These are phyloP conservation scores for Vanilla planifolia DNA, from an alignment of 106 monocot species.

Conservation along the genomic window DNA sequence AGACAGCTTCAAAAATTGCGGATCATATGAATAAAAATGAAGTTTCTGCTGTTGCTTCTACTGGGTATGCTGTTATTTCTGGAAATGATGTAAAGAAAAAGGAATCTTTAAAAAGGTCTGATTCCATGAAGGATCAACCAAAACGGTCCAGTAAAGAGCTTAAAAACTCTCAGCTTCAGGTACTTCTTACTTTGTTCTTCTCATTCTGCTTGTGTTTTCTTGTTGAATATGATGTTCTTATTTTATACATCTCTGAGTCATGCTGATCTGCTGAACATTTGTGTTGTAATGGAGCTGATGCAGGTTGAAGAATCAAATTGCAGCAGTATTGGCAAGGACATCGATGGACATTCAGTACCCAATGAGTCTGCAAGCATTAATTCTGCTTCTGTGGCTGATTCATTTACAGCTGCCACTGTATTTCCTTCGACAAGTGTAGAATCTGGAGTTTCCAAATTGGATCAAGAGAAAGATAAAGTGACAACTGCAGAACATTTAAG, in stretches of 20 bases:
- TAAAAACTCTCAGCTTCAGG: constrained; percentile 28
- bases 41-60: constrained; percentile 2
- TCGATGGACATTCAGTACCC: neutral
- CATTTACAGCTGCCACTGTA: constrained; percentile 5
- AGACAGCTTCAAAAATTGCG: constrained; percentile 6
- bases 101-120: constrained; percentile 20
- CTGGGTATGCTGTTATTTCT: constrained; percentile 3
- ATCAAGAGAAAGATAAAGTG: constrained; percentile 6
- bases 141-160: constrained; percentile 25
- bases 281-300: constrained; percentile 11
- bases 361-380: constrained; percentile 1
- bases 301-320: constrained; percentile 20
- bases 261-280: neutral
- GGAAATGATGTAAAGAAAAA: constrained; percentile 16
- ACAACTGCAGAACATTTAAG: constrained; percentile 1
- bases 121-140: constrained; percentile 36
- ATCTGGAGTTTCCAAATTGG: constrained; percentile 1
- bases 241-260: neutral
- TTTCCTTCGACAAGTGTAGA: constrained; percentile 9
- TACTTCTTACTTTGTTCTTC: neutral
- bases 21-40: constrained; percentile 7
- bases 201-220: neutral
- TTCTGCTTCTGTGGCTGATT: constrained; percentile 3
- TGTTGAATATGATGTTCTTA: neutral
- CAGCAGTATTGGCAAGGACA: neutral